These are phyloP conservation scores for Claviceps sp. DNA, from an alignment of 2,329 filamentous ascomycete genomes.

Conservation along the genomic window DNA sequence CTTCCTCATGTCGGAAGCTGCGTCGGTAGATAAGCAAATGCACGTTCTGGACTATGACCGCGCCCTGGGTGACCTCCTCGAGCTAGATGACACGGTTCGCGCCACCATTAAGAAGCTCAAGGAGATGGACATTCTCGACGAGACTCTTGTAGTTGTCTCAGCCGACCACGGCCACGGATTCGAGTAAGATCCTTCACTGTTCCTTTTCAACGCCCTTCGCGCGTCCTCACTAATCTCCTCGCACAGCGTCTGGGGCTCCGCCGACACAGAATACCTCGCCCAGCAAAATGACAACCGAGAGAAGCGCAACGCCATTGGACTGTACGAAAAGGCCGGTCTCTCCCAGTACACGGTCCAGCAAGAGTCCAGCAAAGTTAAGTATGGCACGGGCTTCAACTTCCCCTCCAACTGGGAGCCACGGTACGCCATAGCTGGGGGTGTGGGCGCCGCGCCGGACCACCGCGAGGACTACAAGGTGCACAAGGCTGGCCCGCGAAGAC, in stretches of 20 bases:
- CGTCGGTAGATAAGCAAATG: slow-evolving; percentile 85
- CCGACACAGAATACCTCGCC: slow-evolving; percentile 66
- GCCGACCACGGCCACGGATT: slow-evolving; percentile 88
- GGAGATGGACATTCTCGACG: slow-evolving; percentile 50
- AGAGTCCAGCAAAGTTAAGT: slow-evolving; percentile 41
- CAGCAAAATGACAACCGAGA: slow-evolving; percentile 51
- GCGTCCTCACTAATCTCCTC: slow-evolving; percentile 1
- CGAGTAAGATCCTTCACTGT: slow-evolving; percentile 30
- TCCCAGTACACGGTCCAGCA: slow-evolving; percentile 55
- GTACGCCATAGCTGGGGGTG: slow-evolving; percentile 64
- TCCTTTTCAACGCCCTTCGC: neutral
- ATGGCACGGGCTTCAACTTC: slow-evolving; percentile 63
- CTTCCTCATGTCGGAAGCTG: slow-evolving; percentile 80
- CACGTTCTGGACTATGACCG: slow-evolving; percentile 76
- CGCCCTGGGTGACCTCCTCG: slow-evolving; percentile 69
- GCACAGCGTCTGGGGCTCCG: slow-evolving; percentile 55
- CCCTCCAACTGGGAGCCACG: slow-evolving; percentile 75
- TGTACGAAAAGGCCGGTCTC: slow-evolving; percentile 61
- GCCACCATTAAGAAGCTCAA: slow-evolving; percentile 60
- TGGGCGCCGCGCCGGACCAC: slow-evolving; percentile 59
- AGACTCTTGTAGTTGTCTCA: slow-evolving; percentile 68
- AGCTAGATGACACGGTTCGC: slow-evolving; percentile 71
- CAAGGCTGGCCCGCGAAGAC: slow-evolving; percentile 47
- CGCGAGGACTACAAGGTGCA: slow-evolving; percentile 65
- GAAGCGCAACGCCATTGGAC: slow-evolving; percentile 64